Evolutionary conservation across 495 filamentous ascomycete species (phyloP), one percentile per base, ranked within the genome.

Genomic region (Xylaria grammica): DNA sequence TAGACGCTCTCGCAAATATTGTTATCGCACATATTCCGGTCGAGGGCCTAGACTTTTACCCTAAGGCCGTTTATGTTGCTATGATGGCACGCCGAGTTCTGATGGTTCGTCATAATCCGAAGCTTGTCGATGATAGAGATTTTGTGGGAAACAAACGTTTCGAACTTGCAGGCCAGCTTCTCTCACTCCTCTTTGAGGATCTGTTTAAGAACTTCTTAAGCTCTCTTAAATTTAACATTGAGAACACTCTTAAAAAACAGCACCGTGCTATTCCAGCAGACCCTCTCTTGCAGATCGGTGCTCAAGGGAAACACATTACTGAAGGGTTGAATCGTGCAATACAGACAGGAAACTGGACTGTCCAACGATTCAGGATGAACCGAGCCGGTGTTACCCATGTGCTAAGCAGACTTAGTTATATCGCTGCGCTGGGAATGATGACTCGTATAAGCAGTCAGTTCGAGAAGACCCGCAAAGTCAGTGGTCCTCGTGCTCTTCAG

Each of bases 391-490:
- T 99, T 10, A 97, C 95, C 3, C 95, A 99, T 75, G 93, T 99
- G 59, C 82, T 99, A 19, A 97, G 94, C 79, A 87, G 95, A 46
- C 80, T 98, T 49, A 97, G 93, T 75, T 99, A 97, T 72, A 97
- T 98, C 78, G 91, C 90, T 68, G 96, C 96, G 11, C 84, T 99
- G n/a, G 96, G 96, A 60, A 98, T 98, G 96, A 98, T 99, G 96
- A 98, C 96, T 11, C 88, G 95, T 69, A 98, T 98, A 68, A 94
- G 88, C 79, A 96, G 91, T 85, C 95, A 98, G 79, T 98, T 99
- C 73, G 95, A 98, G 73, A 98, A 98, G 82, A 97, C 94, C 2
- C 81, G 95, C 67, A 99, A 99, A 75, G 91, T 99, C 66, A 90
- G 87, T 72, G 96, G 96, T 59, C 95, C 95, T 69, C 88, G 95